Percentiles rank a stretch among this genome's conserved stretches.
Conservation (phyloP, 2,329 filamentous ascomycete genomes). For the Alternaria arbusti region DNA sequence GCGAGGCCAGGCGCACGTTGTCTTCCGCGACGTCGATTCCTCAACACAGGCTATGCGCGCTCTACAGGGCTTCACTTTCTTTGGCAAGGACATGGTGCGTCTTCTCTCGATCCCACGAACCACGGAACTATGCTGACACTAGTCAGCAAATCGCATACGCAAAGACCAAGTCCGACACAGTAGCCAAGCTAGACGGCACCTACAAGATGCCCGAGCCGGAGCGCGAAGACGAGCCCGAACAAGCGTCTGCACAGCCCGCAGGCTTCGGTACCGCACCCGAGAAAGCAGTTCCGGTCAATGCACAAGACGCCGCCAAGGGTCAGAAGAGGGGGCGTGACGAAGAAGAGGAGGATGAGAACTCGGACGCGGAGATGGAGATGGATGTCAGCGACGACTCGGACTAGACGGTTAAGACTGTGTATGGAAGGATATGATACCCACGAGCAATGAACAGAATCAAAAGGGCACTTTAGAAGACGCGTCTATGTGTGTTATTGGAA, state of each 20-base stretch:
- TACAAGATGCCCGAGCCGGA: constrained; percentile 70
- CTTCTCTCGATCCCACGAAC: too few species aligned
- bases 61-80: constrained; percentile 83
- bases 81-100: constrained; percentile 79
- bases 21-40: constrained; percentile 87
- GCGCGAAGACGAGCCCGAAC: constrained; percentile 25
- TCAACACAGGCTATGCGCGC: constrained; percentile 93
- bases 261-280: constrained; percentile 39
- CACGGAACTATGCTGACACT: background rate
- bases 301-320: constrained; percentile 58
- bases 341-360: constrained; percentile 63
- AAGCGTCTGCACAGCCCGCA: constrained; percentile 52
- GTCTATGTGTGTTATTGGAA: background rate
- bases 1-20: constrained; percentile 93
- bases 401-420: constrained; percentile 7
- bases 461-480: background rate
- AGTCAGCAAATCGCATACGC: constrained; percentile 86
- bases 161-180: constrained; percentile 84
- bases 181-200: constrained; percentile 90
- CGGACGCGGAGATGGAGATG: constrained; percentile 63
- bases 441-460: constrained; percentile 7
- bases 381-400: constrained; percentile 74
- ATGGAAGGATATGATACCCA: constrained; percentile 22
- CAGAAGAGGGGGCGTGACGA: constrained; percentile 72
- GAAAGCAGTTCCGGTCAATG: constrained; percentile 41